Percentiles rank a stretch among this genome's conserved stretches.
Evolutionary conservation across 176 grass and related monocot species (phyloP).

Genomic region (Alloteropsis semialata): DNA sequence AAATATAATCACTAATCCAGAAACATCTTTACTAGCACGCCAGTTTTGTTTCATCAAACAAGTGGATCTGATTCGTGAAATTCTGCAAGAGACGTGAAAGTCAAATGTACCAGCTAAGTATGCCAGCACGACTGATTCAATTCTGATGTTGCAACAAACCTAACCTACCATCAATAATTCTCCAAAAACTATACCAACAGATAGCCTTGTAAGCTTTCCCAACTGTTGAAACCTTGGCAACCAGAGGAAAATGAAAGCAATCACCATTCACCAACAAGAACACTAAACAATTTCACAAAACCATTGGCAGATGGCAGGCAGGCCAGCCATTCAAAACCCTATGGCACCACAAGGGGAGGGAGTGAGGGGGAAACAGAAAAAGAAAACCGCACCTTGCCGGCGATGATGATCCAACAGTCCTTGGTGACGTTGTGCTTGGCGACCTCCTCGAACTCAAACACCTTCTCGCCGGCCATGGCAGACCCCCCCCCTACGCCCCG

Average conservation of each 20-base stretch:
- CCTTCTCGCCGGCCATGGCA: slow-evolving; percentile 57
- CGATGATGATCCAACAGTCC: slow-evolving; percentile 87
- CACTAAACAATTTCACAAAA: background rate
- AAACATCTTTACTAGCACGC: background rate
- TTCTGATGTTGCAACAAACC: background rate
- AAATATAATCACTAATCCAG: background rate
- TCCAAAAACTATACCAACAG: background rate
- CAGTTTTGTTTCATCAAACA: background rate
- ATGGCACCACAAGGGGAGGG: background rate
- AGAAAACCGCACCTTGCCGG: slow-evolving; percentile 54
- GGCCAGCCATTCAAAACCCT: background rate
- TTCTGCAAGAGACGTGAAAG: background rate
- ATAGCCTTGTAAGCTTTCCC: background rate
- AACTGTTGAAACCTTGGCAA: background rate
- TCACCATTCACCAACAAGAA: background rate
- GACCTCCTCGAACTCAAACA: slow-evolving; percentile 67
- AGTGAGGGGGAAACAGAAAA: background rate
- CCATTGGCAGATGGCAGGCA: too few relatives aligned
- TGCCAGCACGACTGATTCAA: background rate
- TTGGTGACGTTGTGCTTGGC: slow-evolving; percentile 70
- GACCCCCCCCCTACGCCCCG: background rate
- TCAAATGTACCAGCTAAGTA: background rate
- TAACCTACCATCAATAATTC: background rate
- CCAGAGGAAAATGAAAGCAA: background rate
- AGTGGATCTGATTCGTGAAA: background rate